Evolutionary conservation across 495 filamentous ascomycete species (phyloP).

Genomic region (Trichoderma gamsii): DNA sequence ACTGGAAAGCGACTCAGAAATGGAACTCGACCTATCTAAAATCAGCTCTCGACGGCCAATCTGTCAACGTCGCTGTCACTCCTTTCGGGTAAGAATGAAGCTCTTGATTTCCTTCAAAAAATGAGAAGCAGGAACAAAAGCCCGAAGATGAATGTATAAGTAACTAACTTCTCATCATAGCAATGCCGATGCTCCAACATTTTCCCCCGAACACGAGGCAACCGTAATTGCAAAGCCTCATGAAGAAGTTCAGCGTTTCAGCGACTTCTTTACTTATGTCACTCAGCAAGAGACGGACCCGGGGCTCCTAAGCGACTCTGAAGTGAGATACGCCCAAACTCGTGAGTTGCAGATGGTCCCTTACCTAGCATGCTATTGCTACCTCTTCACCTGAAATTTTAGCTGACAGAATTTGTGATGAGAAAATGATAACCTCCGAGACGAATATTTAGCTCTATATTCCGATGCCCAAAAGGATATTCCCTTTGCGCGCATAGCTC

Average conservation of each 20-base stretch:
- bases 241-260: slow-evolving; percentile 47
- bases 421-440: slow-evolving; percentile 72
- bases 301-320: slow-evolving; percentile 18
- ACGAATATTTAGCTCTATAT: slow-evolving; percentile 58
- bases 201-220: background rate
- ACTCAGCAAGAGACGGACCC: slow-evolving; percentile 31
- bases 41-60: slow-evolving; percentile 40
- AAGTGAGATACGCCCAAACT: slow-evolving; percentile 52
- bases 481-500: slow-evolving; percentile 60
- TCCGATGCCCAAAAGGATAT: slow-evolving; percentile 50
- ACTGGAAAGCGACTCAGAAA: slow-evolving; percentile 52
- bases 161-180: slow-evolving; percentile 25
- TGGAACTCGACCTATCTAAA: slow-evolving; percentile 56
- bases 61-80: slow-evolving; percentile 66
- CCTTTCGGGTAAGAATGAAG: slow-evolving; percentile 49
- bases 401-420: background rate
- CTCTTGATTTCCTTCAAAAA: background rate
- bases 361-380: background rate
- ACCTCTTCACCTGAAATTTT: background rate
- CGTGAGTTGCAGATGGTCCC: slow-evolving; percentile 26
- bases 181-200: slow-evolving; percentile 56
- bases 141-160: too few relatives aligned
- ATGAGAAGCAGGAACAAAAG: too few relatives aligned
- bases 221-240: slow-evolving; percentile 49
- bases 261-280: slow-evolving; percentile 42